A percentile compares a stretch with the other conserved stretches of the same genome.
Evolutionary conservation across 164 flowering plant genomes (phyloP).

Genomic region (Annona cherimola): DNA sequence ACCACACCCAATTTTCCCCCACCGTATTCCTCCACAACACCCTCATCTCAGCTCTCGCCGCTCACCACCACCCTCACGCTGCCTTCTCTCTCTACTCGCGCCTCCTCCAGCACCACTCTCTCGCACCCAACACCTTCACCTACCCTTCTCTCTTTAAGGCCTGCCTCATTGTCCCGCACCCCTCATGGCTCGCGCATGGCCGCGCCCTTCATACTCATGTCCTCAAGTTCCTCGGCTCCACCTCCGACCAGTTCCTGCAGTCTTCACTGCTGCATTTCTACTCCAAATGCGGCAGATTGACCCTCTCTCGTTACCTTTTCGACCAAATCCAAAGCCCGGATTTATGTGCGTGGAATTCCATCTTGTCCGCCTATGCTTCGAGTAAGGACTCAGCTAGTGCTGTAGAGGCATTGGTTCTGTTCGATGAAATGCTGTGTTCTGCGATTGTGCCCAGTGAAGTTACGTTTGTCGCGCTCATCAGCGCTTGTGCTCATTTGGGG

Average conservation of each 20-base stretch:
- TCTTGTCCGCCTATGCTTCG: conserved; percentile 41
- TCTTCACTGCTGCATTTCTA: conserved; percentile 45
- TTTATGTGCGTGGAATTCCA: conserved; percentile 53
- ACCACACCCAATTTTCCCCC: conserved; percentile 42
- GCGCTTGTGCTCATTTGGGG: conserved; percentile 57
- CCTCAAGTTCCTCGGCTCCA: conserved; percentile 41
- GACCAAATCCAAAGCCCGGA: conserved; percentile 43
- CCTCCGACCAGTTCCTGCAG: conserved; percentile 41
- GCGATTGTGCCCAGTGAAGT: conserved; percentile 44
- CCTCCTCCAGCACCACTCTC: conserved; percentile 17
- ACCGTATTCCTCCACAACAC: conserved; percentile 56
- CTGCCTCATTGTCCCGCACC: conserved; percentile 24
- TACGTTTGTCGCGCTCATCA: conserved; percentile 45
- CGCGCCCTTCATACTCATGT: conserved; percentile 48
- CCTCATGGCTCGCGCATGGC: conserved; percentile 34
- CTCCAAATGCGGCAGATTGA: conserved; percentile 38
- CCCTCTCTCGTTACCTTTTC: conserved; percentile 39
- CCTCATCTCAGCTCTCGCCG: conserved; percentile 36
- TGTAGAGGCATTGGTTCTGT: conserved; percentile 38
- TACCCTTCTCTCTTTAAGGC: conserved; percentile 65
- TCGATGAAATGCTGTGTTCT: conserved; percentile 39
- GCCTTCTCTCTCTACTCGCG: conserved; percentile 43
- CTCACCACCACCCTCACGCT: conserved; percentile 19
- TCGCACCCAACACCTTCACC: conserved; percentile 45
- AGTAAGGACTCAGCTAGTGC: conserved; percentile 9